These are phyloP conservation scores for Dipteronia sinensis DNA, from an alignment of 345 rosid genomes.

Conservation along the genomic window DNA sequence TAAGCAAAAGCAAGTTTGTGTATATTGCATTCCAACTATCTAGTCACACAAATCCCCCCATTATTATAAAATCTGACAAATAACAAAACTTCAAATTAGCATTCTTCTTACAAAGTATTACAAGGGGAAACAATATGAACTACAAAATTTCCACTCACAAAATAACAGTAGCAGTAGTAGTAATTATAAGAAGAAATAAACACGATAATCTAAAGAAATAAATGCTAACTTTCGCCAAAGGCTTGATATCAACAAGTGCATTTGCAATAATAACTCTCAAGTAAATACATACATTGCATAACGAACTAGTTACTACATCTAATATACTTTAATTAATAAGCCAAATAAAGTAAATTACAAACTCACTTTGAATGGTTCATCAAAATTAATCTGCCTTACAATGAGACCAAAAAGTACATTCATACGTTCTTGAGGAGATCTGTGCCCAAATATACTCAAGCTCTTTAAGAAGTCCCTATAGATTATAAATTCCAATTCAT, in stretches of 20 bases:
- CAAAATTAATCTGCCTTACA: conserved; percentile 94
- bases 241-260: conserved; percentile 6
- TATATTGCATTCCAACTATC: no score
- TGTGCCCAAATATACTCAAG: conserved; percentile 87
- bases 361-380: conserved; percentile 84
- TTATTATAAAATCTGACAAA: not conserved
- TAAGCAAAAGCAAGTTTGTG: no score
- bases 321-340: no score
- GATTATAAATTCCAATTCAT: no score
- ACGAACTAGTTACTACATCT: not conserved
- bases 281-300: not conserved
- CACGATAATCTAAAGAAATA: not conserved
- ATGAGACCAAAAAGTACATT: conserved; percentile 83
- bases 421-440: conserved; percentile 92
- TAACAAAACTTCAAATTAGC: not conserved
- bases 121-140: not conserved
- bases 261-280: not conserved
- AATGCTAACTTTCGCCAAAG: not conserved
- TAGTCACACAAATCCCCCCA: not conserved
- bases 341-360: not conserved
- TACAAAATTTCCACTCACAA: not conserved
- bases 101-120: not conserved
- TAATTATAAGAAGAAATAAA: not conserved
- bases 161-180: not conserved
- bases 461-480: conserved; percentile 85